These are phyloP conservation scores for Rhizopus delemar DNA, from an alignment of 371 early-diverging fungal genomes.

Conservation along the genomic window DNA sequence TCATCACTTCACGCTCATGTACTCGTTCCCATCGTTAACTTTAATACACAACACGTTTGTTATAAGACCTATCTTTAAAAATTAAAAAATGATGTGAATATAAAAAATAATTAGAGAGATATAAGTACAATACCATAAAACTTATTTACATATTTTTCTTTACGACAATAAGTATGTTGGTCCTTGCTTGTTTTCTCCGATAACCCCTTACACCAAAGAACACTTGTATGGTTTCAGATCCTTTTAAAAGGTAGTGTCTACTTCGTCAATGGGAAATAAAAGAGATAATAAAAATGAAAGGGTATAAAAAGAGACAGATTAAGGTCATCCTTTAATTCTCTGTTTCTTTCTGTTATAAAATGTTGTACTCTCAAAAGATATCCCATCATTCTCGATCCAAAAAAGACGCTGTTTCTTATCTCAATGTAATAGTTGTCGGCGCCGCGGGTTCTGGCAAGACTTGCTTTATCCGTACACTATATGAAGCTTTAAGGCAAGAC, in stretches of 20 bases:
- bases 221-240: too few relatives aligned
- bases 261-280: neutral
- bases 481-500: slow-evolving; percentile 44
- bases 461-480: slow-evolving; percentile 79
- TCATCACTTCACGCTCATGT: neutral
- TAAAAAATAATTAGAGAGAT: neutral
- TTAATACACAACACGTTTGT: neutral
- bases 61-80: neutral
- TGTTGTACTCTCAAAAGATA: slow-evolving; percentile 34
- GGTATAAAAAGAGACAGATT: neutral
- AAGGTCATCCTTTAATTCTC: neutral
- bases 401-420: slow-evolving; percentile 44
- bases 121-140: neutral
- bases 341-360: slow-evolving; percentile 9
- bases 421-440: slow-evolving; percentile 75
- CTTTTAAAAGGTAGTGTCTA: too few relatives aligned
- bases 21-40: neutral
- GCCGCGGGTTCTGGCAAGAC: slow-evolving; percentile 75
- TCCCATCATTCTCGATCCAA: slow-evolving; percentile 26
- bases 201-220: too few relatives aligned
- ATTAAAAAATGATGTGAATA: neutral
- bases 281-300: neutral
- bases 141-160: neutral
- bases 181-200: too few relatives aligned
- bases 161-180: too few relatives aligned